Evolutionary conservation across 768 basidiomycete genomes (phyloP).

Genomic region (Suillus sp.): DNA sequence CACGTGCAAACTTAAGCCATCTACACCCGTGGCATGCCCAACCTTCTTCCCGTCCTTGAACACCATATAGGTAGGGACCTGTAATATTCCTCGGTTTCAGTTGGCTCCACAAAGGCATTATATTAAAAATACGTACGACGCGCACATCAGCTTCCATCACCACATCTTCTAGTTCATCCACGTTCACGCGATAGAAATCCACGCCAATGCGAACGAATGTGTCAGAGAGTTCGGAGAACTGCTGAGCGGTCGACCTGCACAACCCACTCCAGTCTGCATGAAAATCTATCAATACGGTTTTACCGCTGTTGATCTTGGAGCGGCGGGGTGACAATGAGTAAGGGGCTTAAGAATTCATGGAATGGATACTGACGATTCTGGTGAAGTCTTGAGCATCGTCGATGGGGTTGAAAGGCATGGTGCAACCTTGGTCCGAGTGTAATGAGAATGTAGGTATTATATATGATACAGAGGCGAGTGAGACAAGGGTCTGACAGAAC

Average conservation of each 20-base stretch:
- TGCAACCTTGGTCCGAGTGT: background rate
- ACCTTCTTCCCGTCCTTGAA: conserved; percentile 33
- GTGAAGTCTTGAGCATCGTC: conserved; percentile 23
- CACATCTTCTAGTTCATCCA: conserved; percentile 59
- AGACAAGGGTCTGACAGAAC: conserved; percentile 7
- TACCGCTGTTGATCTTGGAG: conserved; percentile 31
- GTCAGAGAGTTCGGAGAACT: conserved; percentile 25
- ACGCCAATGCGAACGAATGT: conserved; percentile 36
- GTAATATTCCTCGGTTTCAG: background rate
- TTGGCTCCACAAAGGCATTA: background rate
- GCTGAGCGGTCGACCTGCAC: conserved; percentile 17
- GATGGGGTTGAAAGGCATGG: conserved; percentile 24
- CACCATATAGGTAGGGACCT: conserved; percentile 33
- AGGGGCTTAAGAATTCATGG: background rate
- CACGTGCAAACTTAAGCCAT: conserved; percentile 29
- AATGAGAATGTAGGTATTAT: background rate
- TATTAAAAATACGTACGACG: conserved; percentile 46
- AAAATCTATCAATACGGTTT: conserved; percentile 28
- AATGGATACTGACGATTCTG: conserved; percentile 18
- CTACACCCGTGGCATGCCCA: conserved; percentile 28
- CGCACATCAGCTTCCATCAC: conserved; percentile 60
- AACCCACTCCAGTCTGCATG: conserved; percentile 19
- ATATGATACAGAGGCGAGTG: background rate
- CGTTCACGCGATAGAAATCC: conserved; percentile 74
- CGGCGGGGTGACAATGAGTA: conserved; percentile 2